Conservation (phyloP, 2,329 filamentous ascomycete species). For the Ciborinia camelliae region DNA sequence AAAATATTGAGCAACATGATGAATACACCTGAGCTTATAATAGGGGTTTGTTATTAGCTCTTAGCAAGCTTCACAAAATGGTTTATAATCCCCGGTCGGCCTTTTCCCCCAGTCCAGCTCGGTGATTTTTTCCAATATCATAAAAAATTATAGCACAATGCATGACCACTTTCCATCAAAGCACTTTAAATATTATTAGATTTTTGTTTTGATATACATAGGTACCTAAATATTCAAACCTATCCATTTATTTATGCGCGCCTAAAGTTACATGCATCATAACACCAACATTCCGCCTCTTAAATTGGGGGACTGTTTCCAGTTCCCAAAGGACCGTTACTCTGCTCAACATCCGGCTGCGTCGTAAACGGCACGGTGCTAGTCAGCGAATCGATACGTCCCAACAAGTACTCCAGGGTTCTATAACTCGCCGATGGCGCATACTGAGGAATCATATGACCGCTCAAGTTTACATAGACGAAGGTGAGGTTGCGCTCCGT, state of each 20-base stretch:
- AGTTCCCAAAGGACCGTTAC: neutral
- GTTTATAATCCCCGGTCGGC: too few relatives aligned
- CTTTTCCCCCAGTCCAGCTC: neutral
- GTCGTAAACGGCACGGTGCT: conserved; percentile 42
- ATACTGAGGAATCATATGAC: conserved; percentile 66
- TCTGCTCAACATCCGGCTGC: neutral
- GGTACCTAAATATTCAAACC: too few relatives aligned
- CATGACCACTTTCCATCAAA: neutral
- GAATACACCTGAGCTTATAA: neutral
- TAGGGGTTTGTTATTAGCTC: too few relatives aligned
- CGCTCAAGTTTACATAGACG: conserved; percentile 40
- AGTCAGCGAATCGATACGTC: conserved; percentile 58
- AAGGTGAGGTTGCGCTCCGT: conserved; percentile 71
- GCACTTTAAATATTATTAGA: too few relatives aligned
- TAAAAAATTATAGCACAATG: too few relatives aligned
- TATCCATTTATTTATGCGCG: neutral
- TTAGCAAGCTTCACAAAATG: neutral
- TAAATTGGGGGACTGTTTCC: neutral
- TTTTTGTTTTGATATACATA: too few relatives aligned
- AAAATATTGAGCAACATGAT: neutral
- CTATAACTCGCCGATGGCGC: conserved; percentile 65
- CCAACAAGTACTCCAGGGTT: conserved; percentile 72
- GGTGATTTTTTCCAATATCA: neutral
- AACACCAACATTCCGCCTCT: neutral
- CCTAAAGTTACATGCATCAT: conserved; percentile 1